phyloP scores from a whole-genome alignment of 2,329 filamentous ascomycete species.

The Sphaerostilbella broomeana region DNA sequence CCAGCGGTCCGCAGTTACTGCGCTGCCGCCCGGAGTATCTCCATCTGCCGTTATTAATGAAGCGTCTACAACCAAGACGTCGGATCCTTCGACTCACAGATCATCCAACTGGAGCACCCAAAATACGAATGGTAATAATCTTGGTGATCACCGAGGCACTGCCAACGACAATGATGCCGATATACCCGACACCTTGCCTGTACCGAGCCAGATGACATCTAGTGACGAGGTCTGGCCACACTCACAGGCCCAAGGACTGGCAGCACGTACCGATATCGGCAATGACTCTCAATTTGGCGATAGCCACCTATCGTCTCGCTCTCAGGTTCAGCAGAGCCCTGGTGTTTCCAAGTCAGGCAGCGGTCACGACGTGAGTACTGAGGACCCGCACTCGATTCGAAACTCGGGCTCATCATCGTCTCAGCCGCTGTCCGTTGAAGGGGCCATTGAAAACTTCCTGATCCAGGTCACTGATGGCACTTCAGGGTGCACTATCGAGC shows the following conservation, averaged over 20 bases:
- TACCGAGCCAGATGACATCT: constrained; percentile 40
- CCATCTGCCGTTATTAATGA: constrained; percentile 65
- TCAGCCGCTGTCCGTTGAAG: constrained; percentile 40
- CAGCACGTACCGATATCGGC: no score
- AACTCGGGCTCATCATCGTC: constrained; percentile 34
- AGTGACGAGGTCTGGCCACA: constrained; percentile 51
- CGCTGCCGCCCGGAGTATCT: constrained; percentile 50
- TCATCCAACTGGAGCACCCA: constrained; percentile 64
- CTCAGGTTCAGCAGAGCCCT: constrained; percentile 15
- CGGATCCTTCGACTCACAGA: constrained; percentile 59
- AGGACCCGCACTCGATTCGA: constrained; percentile 26
- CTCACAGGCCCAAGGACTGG: constrained; percentile 50
- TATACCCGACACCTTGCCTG: constrained; percentile 49
- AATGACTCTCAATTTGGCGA: constrained; percentile 21
- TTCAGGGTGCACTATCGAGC: constrained; percentile 79
- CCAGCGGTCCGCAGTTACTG: constrained; percentile 55
- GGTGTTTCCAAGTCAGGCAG: constrained; percentile 14
- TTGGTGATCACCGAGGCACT: constrained; percentile 24
- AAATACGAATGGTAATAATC: constrained; percentile 59
- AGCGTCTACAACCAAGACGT: constrained; percentile 89
- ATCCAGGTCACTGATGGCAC: constrained; percentile 58
- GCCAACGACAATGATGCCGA: constrained; percentile 32
- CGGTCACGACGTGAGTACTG: constrained; percentile 27
- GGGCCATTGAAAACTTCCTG: constrained; percentile 52
- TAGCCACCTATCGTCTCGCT: constrained; percentile 35